Base-by-base conservation (phyloP, 108 stramenopile genomes). In the Skeletonema menzelii region DNA sequence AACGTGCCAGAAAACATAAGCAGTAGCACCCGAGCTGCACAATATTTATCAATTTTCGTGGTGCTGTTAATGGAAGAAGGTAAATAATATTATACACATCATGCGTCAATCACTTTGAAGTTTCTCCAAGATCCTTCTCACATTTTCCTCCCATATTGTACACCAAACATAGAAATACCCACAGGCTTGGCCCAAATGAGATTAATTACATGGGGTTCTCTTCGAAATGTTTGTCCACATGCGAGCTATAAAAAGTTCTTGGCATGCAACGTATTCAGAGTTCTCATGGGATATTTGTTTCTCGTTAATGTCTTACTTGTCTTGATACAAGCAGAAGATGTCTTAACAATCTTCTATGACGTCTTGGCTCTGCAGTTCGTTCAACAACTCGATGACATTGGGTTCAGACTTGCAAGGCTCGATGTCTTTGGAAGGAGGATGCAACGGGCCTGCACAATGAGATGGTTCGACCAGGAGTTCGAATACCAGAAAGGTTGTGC, bases 281-380 rank as follows among this genome's bases (percentile, higher is more conserved):
- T 60, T 7, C 19, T 60, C 6, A 60, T 31, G 37, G 59, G 59
- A 2, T 60, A 60, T 20, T 19, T 60, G 17, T 60, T 60, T 60
- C 34, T 60, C 1, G 22, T 30, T 2, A 60, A 60, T 27, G 59
- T 60, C 10, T 11, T 60, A 8, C 32, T 60, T 8, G 34, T 60
- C 28, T 35, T 60, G 37, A 20, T 60, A 8, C 59, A 60, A 35
- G 59, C 59, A 2, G 34, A 31, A 31, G 59, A 35, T 35, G 59
- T 60, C 59, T 34, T 60, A 5, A 35, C 34, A 35, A 60, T 60
- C 8, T 60, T 60, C 22, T 60, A 60, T 8, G 59, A 60, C 11
- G 59, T 60, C 17, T 35, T 60, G 59, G 59, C 59, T 35, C 59
- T 60, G 0, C 59, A 60, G 30, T 60, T 60, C 28, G 59, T 60